A percentile compares a stretch with the other conserved stretches of the same genome.
These are phyloP conservation scores for Sordaria brevicollis DNA, from an alignment of 495 filamentous ascomycete species.

Conservation along the genomic window DNA sequence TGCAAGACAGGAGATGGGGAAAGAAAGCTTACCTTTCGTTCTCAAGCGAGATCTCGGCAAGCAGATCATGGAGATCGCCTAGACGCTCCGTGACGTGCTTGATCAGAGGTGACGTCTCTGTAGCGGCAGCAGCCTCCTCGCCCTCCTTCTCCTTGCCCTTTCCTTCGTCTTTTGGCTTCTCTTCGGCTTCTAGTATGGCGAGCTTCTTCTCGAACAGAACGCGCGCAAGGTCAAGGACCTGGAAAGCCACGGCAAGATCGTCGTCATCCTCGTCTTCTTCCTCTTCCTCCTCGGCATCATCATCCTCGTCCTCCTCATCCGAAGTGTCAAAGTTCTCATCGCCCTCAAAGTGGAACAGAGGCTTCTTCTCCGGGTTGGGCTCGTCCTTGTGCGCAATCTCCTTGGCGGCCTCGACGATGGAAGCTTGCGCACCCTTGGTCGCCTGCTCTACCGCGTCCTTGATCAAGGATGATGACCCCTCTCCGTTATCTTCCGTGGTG, in stretches of 20 bases:
- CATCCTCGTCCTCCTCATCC: conserved; percentile 59
- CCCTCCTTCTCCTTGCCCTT: conserved; percentile 41
- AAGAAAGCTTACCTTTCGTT: conserved; percentile 53
- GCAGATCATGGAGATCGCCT: conserved; percentile 82
- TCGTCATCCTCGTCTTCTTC: conserved; percentile 71
- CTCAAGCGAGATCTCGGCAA: conserved; percentile 90
- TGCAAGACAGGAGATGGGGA: not conserved
- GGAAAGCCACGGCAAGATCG: conserved; percentile 81
- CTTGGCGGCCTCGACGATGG: conserved; percentile 27
- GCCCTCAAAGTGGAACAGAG: conserved; percentile 83
- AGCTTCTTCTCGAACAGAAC: conserved; percentile 55
- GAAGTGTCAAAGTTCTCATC: conserved; percentile 87
- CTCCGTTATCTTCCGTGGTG: conserved; percentile 17
- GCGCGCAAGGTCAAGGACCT: conserved; percentile 83
- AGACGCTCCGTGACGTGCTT: conserved; percentile 69
- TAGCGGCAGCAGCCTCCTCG: not conserved
- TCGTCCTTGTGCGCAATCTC: conserved; percentile 26
- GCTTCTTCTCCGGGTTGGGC: conserved; percentile 40
- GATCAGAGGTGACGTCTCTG: conserved; percentile 34
- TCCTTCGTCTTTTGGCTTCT: conserved; percentile 30
- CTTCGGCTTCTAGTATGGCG: conserved; percentile 24
- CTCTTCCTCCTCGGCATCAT: conserved; percentile 30
- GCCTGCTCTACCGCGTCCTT: conserved; percentile 41
- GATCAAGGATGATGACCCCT: conserved; percentile 22
- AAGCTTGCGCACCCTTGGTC: conserved; percentile 33